phyloP scores from a whole-genome alignment of 2,329 filamentous ascomycete genomes.

The Aspergillus intermedius region DNA sequence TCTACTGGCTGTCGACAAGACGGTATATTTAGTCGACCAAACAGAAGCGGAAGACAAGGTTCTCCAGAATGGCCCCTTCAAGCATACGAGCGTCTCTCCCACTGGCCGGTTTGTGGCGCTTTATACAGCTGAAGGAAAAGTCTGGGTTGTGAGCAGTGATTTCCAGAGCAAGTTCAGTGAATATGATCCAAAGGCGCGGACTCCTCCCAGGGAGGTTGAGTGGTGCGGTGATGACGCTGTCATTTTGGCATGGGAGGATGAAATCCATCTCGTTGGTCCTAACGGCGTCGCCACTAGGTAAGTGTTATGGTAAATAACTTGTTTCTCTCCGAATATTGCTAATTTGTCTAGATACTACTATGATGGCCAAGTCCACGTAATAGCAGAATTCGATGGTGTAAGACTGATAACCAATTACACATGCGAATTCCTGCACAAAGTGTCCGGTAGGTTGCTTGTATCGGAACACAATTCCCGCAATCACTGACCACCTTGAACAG shows the following conservation, averaged over 20 bases:
- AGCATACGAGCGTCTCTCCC: slow-evolving; percentile 82
- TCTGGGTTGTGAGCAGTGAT: slow-evolving; percentile 91
- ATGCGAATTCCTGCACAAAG: slow-evolving; percentile 96
- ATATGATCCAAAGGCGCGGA: slow-evolving; percentile 81
- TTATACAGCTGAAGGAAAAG: slow-evolving; percentile 75
- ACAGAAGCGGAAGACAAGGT: slow-evolving; percentile 86
- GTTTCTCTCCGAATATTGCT: slow-evolving; percentile 4
- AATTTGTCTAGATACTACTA: slow-evolving; percentile 66
- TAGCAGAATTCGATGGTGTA: slow-evolving; percentile 85
- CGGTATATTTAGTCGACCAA: slow-evolving; percentile 79
- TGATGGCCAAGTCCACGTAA: slow-evolving; percentile 80
- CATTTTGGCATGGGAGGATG: slow-evolving; percentile 93
- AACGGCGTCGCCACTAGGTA: slow-evolving; percentile 64
- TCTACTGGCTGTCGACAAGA: slow-evolving; percentile 74
- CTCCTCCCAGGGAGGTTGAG: slow-evolving; percentile 76
- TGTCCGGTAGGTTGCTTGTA: slow-evolving; percentile 55
- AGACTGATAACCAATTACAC: slow-evolving; percentile 83
- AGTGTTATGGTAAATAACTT: slow-evolving; percentile 5
- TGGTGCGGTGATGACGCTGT: slow-evolving; percentile 97
- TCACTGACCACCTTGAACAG: slow-evolving; percentile 23
- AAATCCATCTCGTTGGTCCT: slow-evolving; percentile 87
- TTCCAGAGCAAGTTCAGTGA: slow-evolving; percentile 90
- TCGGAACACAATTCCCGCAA: background rate
- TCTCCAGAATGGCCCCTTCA: slow-evolving; percentile 86
- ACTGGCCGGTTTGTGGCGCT: slow-evolving; percentile 83